Percentiles rank a stretch among this genome's conserved stretches.
Conservation (phyloP, 1,139 yeast species). For the Scheffersomyces segobiensis region DNA sequence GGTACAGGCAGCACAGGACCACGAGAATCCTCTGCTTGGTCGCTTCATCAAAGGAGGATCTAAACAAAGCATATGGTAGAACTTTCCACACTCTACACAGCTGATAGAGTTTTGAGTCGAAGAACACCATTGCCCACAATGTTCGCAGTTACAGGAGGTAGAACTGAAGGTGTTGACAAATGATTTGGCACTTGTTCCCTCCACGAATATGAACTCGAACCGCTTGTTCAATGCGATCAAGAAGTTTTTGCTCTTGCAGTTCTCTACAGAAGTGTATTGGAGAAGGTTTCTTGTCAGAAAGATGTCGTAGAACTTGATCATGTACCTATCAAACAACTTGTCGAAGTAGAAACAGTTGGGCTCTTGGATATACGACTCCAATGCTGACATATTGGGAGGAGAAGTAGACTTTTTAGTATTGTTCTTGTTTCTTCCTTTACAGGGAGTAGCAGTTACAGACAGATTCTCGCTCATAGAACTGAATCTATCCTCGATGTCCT, state of each 20-base stretch:
- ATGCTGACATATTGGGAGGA: conserved; percentile 12
- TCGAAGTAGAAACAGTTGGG: conserved; percentile 86
- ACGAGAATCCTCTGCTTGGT: conserved; percentile 86
- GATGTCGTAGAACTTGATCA: conserved; percentile 80
- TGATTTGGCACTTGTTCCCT: conserved; percentile 66
- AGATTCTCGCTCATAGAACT: not conserved
- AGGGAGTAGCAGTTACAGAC: not conserved
- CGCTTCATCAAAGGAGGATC: conserved; percentile 81
- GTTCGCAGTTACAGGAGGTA: conserved; percentile 56
- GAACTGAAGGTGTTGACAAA: conserved; percentile 63
- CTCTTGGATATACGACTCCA: conserved; percentile 52
- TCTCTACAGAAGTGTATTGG: conserved; percentile 55
- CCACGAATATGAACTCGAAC: conserved; percentile 75
- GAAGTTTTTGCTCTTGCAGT: conserved; percentile 57
- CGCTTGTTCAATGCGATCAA: conserved; percentile 65
- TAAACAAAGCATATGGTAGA: conserved; percentile 80
- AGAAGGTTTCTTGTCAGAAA: conserved; percentile 39
- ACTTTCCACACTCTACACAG: conserved; percentile 74
- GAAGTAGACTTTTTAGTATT: conserved; percentile 18
- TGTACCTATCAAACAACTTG: conserved; percentile 82
- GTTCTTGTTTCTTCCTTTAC: not conserved
- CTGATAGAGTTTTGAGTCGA: conserved; percentile 70
- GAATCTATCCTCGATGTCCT: conserved; percentile 55
- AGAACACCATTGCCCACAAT: conserved; percentile 80
- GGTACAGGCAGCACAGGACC: conserved; percentile 88